Evolutionary conservation across 352 stramenopile genomes (phyloP).

Genomic region (Globisporangium carolinianum): DNA sequence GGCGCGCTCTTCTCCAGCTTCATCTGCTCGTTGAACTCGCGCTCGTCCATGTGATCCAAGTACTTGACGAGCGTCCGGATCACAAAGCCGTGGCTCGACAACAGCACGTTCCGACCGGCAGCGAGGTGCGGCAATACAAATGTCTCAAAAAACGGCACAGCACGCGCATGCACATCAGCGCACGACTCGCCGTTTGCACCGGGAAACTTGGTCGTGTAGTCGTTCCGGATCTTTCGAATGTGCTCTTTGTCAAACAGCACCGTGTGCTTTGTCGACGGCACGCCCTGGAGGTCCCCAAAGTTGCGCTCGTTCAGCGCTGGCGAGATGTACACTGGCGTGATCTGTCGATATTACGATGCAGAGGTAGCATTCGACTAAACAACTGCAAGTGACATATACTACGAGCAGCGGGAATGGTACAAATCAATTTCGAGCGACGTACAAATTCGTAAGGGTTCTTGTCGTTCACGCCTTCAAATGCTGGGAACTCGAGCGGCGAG

Average conservation of each 20-base stretch:
- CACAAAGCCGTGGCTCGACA: conserved; percentile 80
- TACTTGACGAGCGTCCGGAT: conserved; percentile 84
- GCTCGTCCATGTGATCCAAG: conserved; percentile 69
- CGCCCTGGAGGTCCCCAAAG: conserved; percentile 76
- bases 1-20: conserved; percentile 75
- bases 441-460: conserved; percentile 76
- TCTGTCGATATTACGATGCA: conserved; percentile 21
- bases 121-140: conserved; percentile 72
- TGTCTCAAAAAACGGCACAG: conserved; percentile 69
- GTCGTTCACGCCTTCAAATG: conserved; percentile 69
- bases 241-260: conserved; percentile 67
- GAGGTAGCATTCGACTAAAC: neutral
- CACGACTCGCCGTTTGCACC: conserved; percentile 76
- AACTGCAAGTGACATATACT: neutral
- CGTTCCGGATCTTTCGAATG: conserved; percentile 73
- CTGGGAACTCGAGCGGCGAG: conserved; percentile 60
- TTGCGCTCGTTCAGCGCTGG: conserved; percentile 77
- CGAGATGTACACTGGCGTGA: conserved; percentile 75
- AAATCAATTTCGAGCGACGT: conserved; percentile 11
- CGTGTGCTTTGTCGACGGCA: conserved; percentile 69
- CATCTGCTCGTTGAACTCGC: conserved; percentile 77
- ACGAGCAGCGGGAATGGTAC: too few species aligned
- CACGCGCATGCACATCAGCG: conserved; percentile 71
- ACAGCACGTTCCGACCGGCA: conserved; percentile 65
- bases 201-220: conserved; percentile 75